Conservation (phyloP, 1,284 basidiomycete species). For the Laetiporus sulphureus region DNA sequence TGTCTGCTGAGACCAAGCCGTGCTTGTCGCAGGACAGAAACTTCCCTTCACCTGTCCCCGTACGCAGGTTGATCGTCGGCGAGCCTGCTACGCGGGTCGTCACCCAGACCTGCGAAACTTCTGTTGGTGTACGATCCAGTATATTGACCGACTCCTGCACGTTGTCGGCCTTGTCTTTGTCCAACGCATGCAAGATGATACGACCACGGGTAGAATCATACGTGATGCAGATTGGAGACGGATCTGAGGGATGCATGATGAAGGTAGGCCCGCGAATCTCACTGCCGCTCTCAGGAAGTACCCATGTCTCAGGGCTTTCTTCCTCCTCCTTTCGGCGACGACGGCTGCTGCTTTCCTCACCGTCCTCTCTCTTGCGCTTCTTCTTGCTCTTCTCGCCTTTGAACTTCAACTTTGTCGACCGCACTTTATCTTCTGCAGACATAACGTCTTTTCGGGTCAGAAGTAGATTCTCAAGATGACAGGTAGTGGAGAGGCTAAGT, state of each 20-base stretch:
- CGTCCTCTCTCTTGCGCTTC: constrained; percentile 57
- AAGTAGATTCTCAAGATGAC: not conserved
- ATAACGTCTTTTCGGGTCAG: constrained; percentile 19
- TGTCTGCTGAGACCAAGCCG: constrained; percentile 73
- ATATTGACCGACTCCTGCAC: constrained; percentile 32
- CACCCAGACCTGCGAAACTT: constrained; percentile 86
- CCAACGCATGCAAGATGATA: constrained; percentile 55
- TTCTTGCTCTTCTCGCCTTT: constrained; percentile 88
- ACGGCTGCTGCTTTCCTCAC: constrained; percentile 39
- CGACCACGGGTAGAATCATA: constrained; percentile 74
- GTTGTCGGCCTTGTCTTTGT: constrained; percentile 48
- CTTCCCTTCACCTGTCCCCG: constrained; percentile 79
- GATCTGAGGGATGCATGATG: constrained; percentile 71
- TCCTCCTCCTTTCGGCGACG: constrained; percentile 47
- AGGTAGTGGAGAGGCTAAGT: not conserved
- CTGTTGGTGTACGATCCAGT: constrained; percentile 62
- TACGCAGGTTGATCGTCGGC: constrained; percentile 74
- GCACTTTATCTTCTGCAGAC: constrained; percentile 43
- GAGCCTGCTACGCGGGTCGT: constrained; percentile 76
- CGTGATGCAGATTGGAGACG: constrained; percentile 66
- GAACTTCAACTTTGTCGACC: constrained; percentile 73
- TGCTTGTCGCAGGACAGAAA: constrained; percentile 82
- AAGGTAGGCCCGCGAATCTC: constrained; percentile 83
- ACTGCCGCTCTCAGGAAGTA: constrained; percentile 59
- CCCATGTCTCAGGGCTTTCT: constrained; percentile 69